Base-by-base conservation (phyloP, 129 eudicot species). In the Flaveria sonorensis region DNA sequence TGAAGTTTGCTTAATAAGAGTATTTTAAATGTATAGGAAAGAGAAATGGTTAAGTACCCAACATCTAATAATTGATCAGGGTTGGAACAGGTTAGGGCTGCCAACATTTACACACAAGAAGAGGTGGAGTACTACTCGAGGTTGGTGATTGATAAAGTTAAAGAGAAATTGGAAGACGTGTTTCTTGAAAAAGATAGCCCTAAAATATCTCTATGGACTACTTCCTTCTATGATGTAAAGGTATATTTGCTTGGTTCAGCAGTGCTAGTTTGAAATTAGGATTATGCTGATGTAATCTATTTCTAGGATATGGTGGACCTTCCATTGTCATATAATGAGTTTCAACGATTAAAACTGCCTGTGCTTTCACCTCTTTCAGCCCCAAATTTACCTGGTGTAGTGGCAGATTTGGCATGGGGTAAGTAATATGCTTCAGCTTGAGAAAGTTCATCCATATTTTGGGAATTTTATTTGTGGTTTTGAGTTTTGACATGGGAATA, bases 111-210 rank as follows among this genome's bases (percentile, higher is more conserved):
- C 75, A 85, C 87, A 57, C 93, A 93, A 86, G 93, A 87, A 70
- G 98, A 90, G 85, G 88, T 93, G 80, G 98, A 93, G 71, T 83
- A 90, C 72, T 86, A 90, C 75, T 73, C 88, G 42, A 42, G 83
- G 23, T 61, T 62, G 77, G 74, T 93, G 84, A 56, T 89, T 80
- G 91, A 87, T 76, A 77, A 52, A 46, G 85, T 93, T 21, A 77
- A 81, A 77, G 85, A 87, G 15, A 77, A 74, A 74, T 68, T 88
- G 76, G 75, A 78, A 69, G 75, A 68, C 10, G 43, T 56, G 52
- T 42, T 80, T 76, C 30, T 64, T 48, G 76, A 46, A 53, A 83
- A 86, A 67, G 76, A 85, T 43, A 64, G 61, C 66, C 88, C 89
- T 14, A 77, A 84, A 40, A 32, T 93, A 79, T 81, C 78, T 67